A percentile compares a stretch with the other conserved stretches of the same genome.
Evolutionary conservation across 208 protist species (phyloP).

Genomic region (Trypanosoma scelopori): DNA sequence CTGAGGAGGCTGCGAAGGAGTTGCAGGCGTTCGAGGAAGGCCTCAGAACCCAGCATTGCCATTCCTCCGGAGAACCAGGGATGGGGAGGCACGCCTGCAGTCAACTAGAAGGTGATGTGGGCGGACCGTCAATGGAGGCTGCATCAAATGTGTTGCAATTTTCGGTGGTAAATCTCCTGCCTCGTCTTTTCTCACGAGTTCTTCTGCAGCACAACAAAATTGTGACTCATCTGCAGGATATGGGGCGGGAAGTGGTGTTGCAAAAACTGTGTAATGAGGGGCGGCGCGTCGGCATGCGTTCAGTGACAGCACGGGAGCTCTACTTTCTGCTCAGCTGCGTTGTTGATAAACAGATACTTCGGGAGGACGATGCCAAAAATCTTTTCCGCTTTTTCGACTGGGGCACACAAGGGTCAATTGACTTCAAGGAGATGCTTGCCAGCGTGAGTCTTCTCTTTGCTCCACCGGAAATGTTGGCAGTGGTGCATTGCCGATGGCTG

Average conservation of each 20-base stretch:
- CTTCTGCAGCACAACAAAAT: slow-evolving; percentile 35
- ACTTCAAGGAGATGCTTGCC: slow-evolving; percentile 28
- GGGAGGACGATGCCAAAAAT: slow-evolving; percentile 27
- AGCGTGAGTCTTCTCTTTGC: slow-evolving; percentile 33
- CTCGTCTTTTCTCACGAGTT: slow-evolving; percentile 27
- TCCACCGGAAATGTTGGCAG: slow-evolving; percentile 20
- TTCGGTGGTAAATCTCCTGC: slow-evolving; percentile 14
- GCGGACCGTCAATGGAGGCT: neutral
- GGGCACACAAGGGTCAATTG: slow-evolving; percentile 16
- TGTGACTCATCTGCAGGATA: slow-evolving; percentile 20
- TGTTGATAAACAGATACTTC: slow-evolving; percentile 21
- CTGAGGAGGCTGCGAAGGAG: neutral
- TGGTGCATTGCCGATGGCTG: slow-evolving; percentile 35
- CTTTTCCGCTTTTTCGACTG: slow-evolving; percentile 44
- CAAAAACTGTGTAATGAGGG: slow-evolving; percentile 16
- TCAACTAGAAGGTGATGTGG: neutral
- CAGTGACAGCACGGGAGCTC: slow-evolving; percentile 29
- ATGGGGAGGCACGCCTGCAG: neutral
- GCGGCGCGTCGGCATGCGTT: slow-evolving; percentile 31
- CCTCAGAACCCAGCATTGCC: neutral
- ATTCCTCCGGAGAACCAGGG: neutral
- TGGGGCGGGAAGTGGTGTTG: slow-evolving; percentile 25
- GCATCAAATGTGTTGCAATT: neutral
- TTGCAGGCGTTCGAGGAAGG: slow-evolving; percentile 4
- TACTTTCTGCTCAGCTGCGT: slow-evolving; percentile 22